phyloP scores from a whole-genome alignment of 192 early-diverging fungal genomes.

The Linderina pennispora region DNA sequence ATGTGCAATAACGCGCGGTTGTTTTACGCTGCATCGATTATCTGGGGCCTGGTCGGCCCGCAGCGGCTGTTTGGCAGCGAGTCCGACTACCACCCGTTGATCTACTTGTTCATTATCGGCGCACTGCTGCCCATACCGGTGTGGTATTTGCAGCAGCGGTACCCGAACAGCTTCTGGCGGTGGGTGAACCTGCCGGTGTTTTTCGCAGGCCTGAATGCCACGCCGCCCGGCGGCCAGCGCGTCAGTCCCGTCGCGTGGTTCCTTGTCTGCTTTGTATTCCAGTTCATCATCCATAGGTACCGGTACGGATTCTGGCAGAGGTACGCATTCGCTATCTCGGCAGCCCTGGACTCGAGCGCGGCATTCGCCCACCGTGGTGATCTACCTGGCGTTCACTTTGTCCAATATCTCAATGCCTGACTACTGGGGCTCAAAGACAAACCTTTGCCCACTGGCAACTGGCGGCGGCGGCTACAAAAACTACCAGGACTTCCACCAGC shows the following conservation, averaged over 20 bases:
- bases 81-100: too few species aligned
- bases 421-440: constrained; percentile 6
- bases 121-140: constrained; percentile 53
- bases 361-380: constrained; percentile 43
- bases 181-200: constrained; percentile 55
- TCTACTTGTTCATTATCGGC: constrained; percentile 50
- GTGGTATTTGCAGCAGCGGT: constrained; percentile 47
- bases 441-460: constrained; percentile 1
- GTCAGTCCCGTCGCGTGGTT: constrained; percentile 42
- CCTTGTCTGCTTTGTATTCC: constrained; percentile 47
- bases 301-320: constrained; percentile 52
- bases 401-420: background rate
- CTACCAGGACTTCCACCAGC: constrained; percentile 44
- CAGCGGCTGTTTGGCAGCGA: too few species aligned
- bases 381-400: constrained; percentile 32
- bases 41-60: too few species aligned
- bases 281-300: constrained; percentile 49
- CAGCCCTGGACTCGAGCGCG: constrained; percentile 54
- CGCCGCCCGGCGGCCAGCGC: constrained; percentile 49
- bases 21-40: too few species aligned
- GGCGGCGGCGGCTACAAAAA: constrained; percentile 5
- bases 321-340: constrained; percentile 65
- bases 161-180: constrained; percentile 45
- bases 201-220: constrained; percentile 46
- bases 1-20: too few species aligned